A percentile compares a stretch with the other conserved stretches of the same genome.
These are phyloP conservation scores for Hordeum pubiflorum DNA, from an alignment of 202 grass and related monocot genomes.

Conservation along the genomic window DNA sequence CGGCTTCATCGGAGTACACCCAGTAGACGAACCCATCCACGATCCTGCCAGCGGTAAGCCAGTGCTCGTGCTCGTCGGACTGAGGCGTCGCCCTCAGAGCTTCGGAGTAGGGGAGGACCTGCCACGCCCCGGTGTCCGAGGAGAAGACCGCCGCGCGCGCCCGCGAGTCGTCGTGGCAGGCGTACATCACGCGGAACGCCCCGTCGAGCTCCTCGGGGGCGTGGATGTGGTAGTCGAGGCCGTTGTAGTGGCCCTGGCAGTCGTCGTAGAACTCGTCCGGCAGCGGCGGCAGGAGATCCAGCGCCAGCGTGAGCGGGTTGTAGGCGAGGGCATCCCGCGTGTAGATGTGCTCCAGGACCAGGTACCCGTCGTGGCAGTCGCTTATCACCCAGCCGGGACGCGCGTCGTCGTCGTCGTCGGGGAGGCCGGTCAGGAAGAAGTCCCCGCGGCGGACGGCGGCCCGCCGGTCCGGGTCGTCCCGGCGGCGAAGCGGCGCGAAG, in stretches of 20 bases:
- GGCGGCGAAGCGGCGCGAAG: not conserved
- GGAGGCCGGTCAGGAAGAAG: conserved; percentile 9
- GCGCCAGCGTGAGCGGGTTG: not conserved
- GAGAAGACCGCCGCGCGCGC: not conserved
- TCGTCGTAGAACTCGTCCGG: not conserved
- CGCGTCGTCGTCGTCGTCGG: not conserved
- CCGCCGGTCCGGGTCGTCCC: not conserved
- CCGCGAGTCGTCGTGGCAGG: not conserved
- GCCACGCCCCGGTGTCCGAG: not conserved
- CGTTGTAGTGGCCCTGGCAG: not conserved
- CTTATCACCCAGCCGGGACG: not conserved
- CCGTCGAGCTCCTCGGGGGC: not conserved
- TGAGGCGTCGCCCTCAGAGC: not conserved
- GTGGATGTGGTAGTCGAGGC: not conserved
- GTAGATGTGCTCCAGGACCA: not conserved
- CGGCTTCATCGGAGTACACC: not conserved
- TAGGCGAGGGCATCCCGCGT: not conserved
- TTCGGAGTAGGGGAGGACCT: not conserved
- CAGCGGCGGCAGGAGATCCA: not conserved
- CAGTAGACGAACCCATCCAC: not conserved
- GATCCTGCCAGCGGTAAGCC: not conserved
- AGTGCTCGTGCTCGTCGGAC: not conserved
- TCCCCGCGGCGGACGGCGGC: not conserved
- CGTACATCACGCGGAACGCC: conserved; percentile 1
- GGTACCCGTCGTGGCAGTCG: not conserved